Percentiles rank a stretch among this genome's conserved stretches.
Conservation (phyloP, 257 asterid species). For the Scutellaria galericulata region DNA sequence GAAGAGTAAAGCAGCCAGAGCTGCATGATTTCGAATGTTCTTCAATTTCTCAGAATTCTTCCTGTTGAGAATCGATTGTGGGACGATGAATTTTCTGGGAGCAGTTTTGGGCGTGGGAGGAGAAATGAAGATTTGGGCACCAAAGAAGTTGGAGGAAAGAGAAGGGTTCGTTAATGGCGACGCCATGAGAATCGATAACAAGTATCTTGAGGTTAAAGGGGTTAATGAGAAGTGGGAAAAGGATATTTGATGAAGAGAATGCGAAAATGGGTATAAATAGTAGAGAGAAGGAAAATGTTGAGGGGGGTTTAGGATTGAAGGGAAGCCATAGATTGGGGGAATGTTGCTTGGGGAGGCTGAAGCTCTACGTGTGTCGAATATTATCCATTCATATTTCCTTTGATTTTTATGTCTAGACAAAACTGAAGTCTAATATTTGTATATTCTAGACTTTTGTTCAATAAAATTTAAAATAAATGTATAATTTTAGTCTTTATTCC, state of each 20-base stretch:
- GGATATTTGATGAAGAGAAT: constrained; percentile 19
- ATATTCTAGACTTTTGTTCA: no score
- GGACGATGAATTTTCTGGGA: constrained; percentile 51
- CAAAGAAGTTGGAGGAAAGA: constrained; percentile 65
- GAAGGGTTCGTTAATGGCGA: constrained; percentile 51
- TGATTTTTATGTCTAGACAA: constrained; percentile 7
- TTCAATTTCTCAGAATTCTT: constrained; percentile 44
- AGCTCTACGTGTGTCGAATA: constrained; percentile 56
- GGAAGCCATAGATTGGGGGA: constrained; percentile 46
- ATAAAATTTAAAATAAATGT: no score
- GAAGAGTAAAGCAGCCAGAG: constrained; percentile 77
- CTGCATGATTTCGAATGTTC: constrained; percentile 55
- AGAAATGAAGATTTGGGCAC: constrained; percentile 62
- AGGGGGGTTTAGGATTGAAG: constrained; percentile 39
- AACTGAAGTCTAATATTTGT: no score
- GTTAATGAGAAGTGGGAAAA: background rate
- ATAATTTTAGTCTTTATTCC: no score
- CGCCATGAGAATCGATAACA: constrained; percentile 45
- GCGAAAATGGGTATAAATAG: background rate
- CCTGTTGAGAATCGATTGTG: constrained; percentile 53
- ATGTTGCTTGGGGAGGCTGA: constrained; percentile 49
- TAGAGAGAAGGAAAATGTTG: constrained; percentile 3
- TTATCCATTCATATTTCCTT: constrained; percentile 50
- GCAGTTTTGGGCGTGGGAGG: constrained; percentile 76
- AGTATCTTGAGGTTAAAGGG: constrained; percentile 11